These are phyloP conservation scores for Fusarium siculi DNA, from an alignment of 2,329 filamentous ascomycete genomes.

Conservation along the genomic window DNA sequence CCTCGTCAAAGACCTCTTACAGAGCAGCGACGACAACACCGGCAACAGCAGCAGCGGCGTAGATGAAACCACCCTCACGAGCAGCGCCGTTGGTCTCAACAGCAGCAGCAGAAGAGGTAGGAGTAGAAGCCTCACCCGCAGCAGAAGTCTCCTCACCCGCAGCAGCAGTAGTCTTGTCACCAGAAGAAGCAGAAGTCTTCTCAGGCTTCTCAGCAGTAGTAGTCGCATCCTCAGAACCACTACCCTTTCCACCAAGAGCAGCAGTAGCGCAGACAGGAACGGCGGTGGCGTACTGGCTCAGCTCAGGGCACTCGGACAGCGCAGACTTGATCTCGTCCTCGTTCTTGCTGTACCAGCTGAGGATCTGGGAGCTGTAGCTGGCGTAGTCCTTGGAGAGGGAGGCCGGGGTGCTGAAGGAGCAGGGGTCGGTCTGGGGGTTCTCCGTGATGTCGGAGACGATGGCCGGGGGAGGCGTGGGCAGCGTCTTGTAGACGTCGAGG, in stretches of 20 bases:
- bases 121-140: not conserved
- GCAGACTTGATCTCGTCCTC: conserved; percentile 41
- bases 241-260: conserved; percentile 1
- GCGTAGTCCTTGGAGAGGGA: conserved; percentile 47
- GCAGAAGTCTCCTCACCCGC: not conserved
- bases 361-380: conserved; percentile 46
- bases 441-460: conserved; percentile 42
- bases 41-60: conserved; percentile 47
- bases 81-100: conserved; percentile 35
- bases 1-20: conserved; percentile 29
- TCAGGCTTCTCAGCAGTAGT: conserved; percentile 11
- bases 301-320: conserved; percentile 43
- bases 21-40: conserved; percentile 45
- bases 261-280: conserved; percentile 41
- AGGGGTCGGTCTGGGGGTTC: conserved; percentile 46
- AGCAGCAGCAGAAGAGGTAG: conserved; percentile 7
- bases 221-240: not conserved
- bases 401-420: conserved; percentile 47
- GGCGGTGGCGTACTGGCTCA: conserved; percentile 29
- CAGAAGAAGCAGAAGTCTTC: conserved; percentile 13
- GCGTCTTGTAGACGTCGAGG: conserved; percentile 35
- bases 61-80: conserved; percentile 43
- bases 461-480: conserved; percentile 48
- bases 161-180: not conserved
- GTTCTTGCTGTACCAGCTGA: conserved; percentile 47